Base-by-base conservation (phyloP, 129 eudicot genomes). In the Centella asiatica region DNA sequence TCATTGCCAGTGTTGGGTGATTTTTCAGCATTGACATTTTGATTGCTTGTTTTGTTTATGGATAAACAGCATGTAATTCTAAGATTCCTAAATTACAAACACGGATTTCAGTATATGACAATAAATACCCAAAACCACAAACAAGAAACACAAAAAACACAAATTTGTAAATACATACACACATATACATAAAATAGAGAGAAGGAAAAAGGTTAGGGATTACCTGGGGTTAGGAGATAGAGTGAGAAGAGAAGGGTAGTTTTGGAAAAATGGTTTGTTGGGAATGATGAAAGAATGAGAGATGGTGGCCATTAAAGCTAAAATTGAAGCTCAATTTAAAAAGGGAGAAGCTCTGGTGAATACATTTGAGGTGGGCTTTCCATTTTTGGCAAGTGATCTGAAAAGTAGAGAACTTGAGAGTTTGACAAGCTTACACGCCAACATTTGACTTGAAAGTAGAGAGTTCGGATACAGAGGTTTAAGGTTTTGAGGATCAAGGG, bases 61-160 rank as follows among this genome's bases (percentile, higher is more conserved):
- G 85, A 71, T 9, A 72, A 45, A 64, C 81, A 71, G 47, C 45
- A 56, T 46, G 60, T 40, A 62, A 65, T 49, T 70, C 56, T 60
- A 11, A 65, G 6, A 6, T 64, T 58, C 76, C 76, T 76, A 80
- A 34, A 44, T 44, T 22, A 19, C 32, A 52, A 22, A 18, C 24
- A 33, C 22, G 23, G 51, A 22, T 32, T 66, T 48, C 36, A 52
- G 45, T 47, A 42, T 24, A 25, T 25, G 57, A 53, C 12, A 37
- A 6, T 9, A 47, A 47, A 34, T 33, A 24, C 36, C 44, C n/a
- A 14, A 5, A 13, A 26, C 11, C 5, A 68, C 4, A 25, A 14
- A 32, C 13, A 59, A 31, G 8, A 13, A 57, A 11, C 2, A 4
- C 12, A 11, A 42, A 12, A 42, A 17, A 54, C 15, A 14, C 36